phyloP scores from a whole-genome alignment of 2,329 filamentous ascomycete species.

The Hymenoscyphus albidus region DNA sequence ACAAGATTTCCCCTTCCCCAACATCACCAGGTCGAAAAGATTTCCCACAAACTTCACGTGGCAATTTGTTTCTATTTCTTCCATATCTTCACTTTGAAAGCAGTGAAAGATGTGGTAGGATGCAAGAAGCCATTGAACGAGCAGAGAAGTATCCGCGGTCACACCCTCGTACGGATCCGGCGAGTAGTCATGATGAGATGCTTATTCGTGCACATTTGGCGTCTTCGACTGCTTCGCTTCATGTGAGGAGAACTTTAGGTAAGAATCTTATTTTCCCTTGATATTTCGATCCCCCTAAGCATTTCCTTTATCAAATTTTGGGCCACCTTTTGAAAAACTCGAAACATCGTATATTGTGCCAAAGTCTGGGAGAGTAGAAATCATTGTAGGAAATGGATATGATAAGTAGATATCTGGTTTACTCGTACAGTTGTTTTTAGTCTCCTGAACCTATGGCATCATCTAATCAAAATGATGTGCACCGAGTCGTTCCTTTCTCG shows the following conservation, averaged over 20 bases:
- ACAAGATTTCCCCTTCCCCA: slow-evolving; percentile 13
- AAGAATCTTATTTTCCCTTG: background rate
- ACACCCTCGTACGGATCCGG: slow-evolving; percentile 14
- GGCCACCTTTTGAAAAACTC: too few species aligned
- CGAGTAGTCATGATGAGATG: slow-evolving; percentile 28
- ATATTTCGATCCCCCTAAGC: background rate
- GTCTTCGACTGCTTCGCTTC: slow-evolving; percentile 36
- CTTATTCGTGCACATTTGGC: slow-evolving; percentile 29
- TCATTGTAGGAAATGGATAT: background rate
- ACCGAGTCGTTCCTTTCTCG: background rate
- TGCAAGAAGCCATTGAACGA: slow-evolving; percentile 28
- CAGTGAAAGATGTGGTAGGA: slow-evolving; percentile 23
- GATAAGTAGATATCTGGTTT: slow-evolving; percentile 1
- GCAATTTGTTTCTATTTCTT: slow-evolving; percentile 28
- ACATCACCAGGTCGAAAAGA: slow-evolving; percentile 19
- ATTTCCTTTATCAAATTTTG: too few species aligned
- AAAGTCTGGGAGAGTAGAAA: background rate
- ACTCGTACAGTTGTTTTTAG: background rate
- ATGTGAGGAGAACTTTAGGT: slow-evolving; percentile 43
- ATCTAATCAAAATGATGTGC: background rate
- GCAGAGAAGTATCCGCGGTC: slow-evolving; percentile 20
- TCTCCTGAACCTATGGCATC: background rate
- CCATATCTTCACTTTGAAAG: slow-evolving; percentile 31
- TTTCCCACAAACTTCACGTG: slow-evolving; percentile 11
- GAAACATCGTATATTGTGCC: background rate